Evolutionary conservation across 352 stramenopile species (phyloP), one percentile per base, ranked within the genome.

Genomic region (Phytopythium kandeliae): DNA sequence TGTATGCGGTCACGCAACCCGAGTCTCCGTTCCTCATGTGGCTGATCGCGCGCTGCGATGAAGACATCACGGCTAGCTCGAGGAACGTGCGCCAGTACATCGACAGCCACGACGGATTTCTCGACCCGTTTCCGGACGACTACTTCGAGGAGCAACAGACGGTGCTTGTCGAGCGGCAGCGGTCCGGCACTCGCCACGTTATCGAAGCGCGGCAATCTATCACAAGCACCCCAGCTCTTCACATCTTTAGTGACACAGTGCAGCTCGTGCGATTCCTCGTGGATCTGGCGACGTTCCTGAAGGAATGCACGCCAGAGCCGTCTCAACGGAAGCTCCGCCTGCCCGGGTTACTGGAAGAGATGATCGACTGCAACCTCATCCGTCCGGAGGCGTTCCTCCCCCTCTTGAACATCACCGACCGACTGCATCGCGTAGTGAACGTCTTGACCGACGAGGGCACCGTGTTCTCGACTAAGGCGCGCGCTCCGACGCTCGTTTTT

Each of bases 381-480:
- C 65, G 68, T 12, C 65, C 72, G 2, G 70, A 85, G 31, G 63
- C 75, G 30, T 69, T 67, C n/a, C 57, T 86, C n/a, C 75, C 72
- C 1, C 51, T 86, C 4, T 57, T 63, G 15, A 55, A 53, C 3
- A 43, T 64, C 4, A 58, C 68, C 9, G 51, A 58, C 33, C 41
- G 35, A 2, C 45, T 67, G 12, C 68, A 78, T 36, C 69, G 66
- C 13, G 66, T 84, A 7, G 67, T 82, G 19, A 79, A 84, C 43
- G 67, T 84, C 16, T 48, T 84, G 17, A 67, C 55, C 4, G 49
- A 74, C 30, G 78, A 90, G 69, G 77, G 75, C 19, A 85, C 76
- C 6, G 78, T 89, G 16, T 89, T 89, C 42, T 85, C 73, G 7
- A 89, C 78, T 4, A 87, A 87, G 41, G 76, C 60, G 25, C 73